Evolutionary conservation across 257 asterid genomes (phyloP).

Genomic region (Rauvolfia tetraphylla): DNA sequence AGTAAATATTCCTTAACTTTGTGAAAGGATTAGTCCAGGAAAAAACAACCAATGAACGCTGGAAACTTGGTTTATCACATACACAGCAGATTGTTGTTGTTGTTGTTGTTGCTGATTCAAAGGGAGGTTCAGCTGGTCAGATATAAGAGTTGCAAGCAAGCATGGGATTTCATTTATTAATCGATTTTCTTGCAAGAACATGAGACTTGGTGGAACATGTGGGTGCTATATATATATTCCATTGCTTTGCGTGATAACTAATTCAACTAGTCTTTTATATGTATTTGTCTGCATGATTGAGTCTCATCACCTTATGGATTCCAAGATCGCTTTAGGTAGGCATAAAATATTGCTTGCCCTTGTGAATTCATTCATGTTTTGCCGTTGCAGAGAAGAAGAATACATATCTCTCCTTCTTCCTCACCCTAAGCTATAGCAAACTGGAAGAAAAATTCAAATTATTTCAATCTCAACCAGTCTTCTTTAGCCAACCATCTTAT

Average conservation of each 20-base stretch:
- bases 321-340: conserved; percentile 24
- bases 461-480: not conserved
- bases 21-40: no score
- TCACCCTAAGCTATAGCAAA: not conserved
- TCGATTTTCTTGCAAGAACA: conserved; percentile 19
- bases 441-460: no score
- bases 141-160: not conserved
- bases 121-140: not conserved
- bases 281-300: conserved; percentile 29
- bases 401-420: conserved; percentile 15
- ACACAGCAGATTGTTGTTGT: no score
- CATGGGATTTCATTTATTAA: no score
- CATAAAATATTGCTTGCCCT: conserved; percentile 17
- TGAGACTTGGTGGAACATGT: conserved; percentile 23
- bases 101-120: not conserved
- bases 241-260: conserved; percentile 15
- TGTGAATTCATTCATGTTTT: conserved; percentile 18
- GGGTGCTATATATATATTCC: conserved; percentile 17
- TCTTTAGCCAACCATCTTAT: not conserved
- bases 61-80: no score
- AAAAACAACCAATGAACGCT: no score
- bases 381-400: conserved; percentile 19
- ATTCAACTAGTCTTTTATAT: conserved; percentile 6
- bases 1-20: no score
- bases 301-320: conserved; percentile 20